Percentiles rank a stretch among this genome's conserved stretches.
Evolutionary conservation across 805 yeast species (phyloP).

Genomic region (Saturnispora hagleri): DNA sequence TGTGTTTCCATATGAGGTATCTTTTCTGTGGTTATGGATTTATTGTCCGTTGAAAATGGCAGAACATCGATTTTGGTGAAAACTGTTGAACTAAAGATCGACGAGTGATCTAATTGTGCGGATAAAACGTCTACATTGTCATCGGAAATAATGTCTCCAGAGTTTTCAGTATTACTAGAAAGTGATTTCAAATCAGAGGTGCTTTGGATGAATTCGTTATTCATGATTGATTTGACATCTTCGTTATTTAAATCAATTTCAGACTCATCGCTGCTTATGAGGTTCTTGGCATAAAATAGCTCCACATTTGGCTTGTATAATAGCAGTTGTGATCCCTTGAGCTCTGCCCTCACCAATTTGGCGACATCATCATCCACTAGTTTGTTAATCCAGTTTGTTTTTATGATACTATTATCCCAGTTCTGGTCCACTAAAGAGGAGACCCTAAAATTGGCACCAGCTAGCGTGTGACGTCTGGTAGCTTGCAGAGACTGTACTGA

Average conservation of each 20-base stretch:
- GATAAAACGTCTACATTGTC: background rate
- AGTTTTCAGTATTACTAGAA: background rate
- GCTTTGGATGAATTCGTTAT: slow-evolving; percentile 7
- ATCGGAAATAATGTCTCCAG: background rate
- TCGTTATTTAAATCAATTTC: background rate
- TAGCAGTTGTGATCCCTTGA: slow-evolving; percentile 58
- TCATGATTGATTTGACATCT: background rate
- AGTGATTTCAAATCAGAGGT: background rate
- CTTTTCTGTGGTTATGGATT: background rate
- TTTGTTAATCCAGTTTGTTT: slow-evolving; percentile 54
- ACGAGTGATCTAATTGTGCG: background rate
- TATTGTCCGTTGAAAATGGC: background rate
- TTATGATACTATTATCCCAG: slow-evolving; percentile 32
- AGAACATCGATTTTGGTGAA: background rate
- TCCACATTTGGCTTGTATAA: slow-evolving; percentile 51
- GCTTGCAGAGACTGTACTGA: background rate
- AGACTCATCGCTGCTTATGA: background rate
- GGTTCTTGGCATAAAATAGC: slow-evolving; percentile 17
- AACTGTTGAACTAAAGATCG: background rate
- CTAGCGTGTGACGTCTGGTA: background rate
- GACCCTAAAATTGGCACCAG: background rate
- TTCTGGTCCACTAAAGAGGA: slow-evolving; percentile 20
- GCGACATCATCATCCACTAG: slow-evolving; percentile 27
- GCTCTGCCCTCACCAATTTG: slow-evolving; percentile 51
- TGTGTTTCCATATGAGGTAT: background rate